Conservation (phyloP, 2,329 filamentous ascomycete genomes). For the Neonectria punicea region DNA sequence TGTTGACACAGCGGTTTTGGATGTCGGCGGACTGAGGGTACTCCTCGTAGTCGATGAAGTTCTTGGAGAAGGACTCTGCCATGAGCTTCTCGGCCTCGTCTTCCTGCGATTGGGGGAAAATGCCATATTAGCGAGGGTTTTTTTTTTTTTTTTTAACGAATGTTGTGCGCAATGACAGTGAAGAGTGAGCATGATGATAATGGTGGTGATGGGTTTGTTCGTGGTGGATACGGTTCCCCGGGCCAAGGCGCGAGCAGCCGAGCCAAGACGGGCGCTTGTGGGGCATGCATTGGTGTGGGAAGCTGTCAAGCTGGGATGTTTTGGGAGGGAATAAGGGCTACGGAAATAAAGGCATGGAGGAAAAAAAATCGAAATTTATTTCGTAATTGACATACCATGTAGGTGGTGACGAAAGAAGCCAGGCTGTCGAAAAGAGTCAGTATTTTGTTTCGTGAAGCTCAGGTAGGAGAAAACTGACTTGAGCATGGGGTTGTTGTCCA, state of each 20-base stretch:
- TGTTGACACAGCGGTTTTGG: conserved; percentile 91
- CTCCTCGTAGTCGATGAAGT: conserved; percentile 93
- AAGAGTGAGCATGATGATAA: neutral
- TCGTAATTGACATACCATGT: conserved; percentile 73
- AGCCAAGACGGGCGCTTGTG: conserved; percentile 14
- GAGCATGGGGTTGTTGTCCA: conserved; percentile 91
- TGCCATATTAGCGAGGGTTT: conserved; percentile 29
- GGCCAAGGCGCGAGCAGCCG: conserved; percentile 12
- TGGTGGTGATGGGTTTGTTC: neutral
- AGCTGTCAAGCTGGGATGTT: conserved; percentile 16
- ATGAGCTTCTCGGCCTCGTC: conserved; percentile 97
- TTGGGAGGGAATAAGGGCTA: conserved; percentile 2
- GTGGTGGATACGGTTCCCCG: conserved; percentile 11
- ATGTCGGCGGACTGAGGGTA: conserved; percentile 85
- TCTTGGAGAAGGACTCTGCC: conserved; percentile 90
- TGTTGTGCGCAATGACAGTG: no score
- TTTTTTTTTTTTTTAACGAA: neutral
- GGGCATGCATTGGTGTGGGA: conserved; percentile 17
- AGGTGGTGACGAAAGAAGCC: conserved; percentile 94
- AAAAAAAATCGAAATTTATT: neutral
- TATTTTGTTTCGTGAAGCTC: neutral
- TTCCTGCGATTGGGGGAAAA: conserved; percentile 65
- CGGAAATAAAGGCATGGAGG: conserved; percentile 5
- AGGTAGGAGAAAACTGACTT: conserved; percentile 62
- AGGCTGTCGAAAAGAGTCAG: conserved; percentile 63